Evolutionary conservation across 768 basidiomycete species (phyloP).

Genomic region (Suillus clintonianus): DNA sequence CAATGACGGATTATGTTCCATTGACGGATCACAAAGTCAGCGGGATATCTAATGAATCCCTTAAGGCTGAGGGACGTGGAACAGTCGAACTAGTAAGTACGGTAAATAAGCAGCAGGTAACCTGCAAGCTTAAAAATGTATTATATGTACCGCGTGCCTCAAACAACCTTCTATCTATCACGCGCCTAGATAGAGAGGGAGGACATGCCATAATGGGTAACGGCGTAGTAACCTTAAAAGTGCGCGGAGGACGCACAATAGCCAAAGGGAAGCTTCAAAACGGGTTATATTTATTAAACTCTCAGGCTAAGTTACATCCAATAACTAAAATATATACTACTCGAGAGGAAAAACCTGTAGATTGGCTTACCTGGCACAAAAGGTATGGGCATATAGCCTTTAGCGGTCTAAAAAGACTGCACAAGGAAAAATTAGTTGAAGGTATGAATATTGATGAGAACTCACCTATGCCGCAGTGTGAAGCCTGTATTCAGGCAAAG

Average conservation of each 20-base stretch:
- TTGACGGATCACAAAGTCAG: too few species aligned
- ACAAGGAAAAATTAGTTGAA: neutral
- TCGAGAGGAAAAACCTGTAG: neutral
- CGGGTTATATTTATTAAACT: neutral
- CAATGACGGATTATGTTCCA: neutral
- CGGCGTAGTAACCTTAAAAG: too few species aligned
- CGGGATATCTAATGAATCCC: neutral
- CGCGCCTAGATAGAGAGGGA: neutral
- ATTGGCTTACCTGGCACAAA: neutral
- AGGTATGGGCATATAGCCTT: neutral
- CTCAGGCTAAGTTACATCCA: neutral
- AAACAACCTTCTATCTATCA: conserved; percentile 5
- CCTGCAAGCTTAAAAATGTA: neutral
- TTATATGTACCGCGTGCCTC: neutral
- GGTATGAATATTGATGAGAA: neutral
- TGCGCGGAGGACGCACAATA: neutral
- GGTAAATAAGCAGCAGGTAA: neutral
- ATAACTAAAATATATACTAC: neutral
- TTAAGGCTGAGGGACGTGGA: neutral
- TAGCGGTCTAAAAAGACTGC: neutral
- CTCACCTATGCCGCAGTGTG: neutral
- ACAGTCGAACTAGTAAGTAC: neutral
- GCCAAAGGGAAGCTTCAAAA: neutral
- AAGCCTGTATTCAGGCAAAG: conserved; percentile 8
- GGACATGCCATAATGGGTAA: neutral